These are phyloP conservation scores for Halophytophthora polymorphica DNA, from an alignment of 352 stramenopile genomes.

Conservation along the genomic window DNA sequence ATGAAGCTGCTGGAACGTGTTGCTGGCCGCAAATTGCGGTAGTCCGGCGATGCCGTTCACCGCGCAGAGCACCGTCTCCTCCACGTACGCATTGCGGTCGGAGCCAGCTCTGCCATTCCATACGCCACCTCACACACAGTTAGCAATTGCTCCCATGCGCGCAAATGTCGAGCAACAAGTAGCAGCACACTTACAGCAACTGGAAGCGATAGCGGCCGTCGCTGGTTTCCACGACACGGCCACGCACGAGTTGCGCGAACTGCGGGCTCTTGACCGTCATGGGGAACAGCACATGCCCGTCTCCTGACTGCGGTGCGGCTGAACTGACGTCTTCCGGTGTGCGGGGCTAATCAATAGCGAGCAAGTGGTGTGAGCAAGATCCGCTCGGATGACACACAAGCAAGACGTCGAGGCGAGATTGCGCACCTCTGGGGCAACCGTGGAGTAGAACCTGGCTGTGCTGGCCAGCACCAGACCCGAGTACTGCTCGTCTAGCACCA, in stretches of 20 bases:
- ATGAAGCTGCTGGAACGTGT: conserved; percentile 25
- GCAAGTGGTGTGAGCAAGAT: conserved; percentile 1
- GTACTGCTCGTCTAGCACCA: conserved; percentile 92
- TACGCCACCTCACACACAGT: not conserved
- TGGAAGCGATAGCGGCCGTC: conserved; percentile 25
- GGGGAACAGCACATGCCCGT: conserved; percentile 9
- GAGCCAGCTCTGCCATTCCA: conserved; percentile 24
- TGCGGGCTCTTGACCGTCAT: conserved; percentile 88
- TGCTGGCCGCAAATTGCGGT: conserved; percentile 12
- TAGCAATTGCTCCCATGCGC: not conserved
- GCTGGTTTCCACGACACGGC: conserved; percentile 22
- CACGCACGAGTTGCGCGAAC: conserved; percentile 69
- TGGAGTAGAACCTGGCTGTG: conserved; percentile 92
- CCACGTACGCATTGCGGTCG: conserved; percentile 87
- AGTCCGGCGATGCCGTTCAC: conserved; percentile 62
- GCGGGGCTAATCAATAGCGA: not conserved
- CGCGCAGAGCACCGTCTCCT: conserved; percentile 83
- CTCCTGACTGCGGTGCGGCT: not conserved
- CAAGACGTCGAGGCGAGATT: conserved; percentile 1
- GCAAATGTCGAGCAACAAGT: not conserved
- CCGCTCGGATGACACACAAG: not conserved
- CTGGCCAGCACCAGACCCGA: conserved; percentile 89
- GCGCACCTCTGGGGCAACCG: conserved; percentile 34
- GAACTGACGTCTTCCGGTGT: not conserved
- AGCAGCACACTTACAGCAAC: conserved; percentile 20